Evolutionary conservation across 768 basidiomycete genomes (phyloP).

Genomic region (Galerina marginata): DNA sequence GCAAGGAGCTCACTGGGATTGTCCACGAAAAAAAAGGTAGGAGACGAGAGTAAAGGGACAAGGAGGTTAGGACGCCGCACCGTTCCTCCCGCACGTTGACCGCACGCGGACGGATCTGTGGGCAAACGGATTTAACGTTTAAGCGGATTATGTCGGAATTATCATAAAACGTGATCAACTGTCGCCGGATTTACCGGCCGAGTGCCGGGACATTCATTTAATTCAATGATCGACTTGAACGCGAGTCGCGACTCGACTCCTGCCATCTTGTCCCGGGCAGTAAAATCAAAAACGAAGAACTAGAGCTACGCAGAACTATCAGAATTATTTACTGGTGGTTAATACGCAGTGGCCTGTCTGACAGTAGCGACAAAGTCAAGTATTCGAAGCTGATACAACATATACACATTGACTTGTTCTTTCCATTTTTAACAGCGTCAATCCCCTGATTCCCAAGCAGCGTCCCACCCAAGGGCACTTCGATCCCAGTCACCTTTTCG

Average conservation of each 20-base stretch:
- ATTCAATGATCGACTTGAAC: no score
- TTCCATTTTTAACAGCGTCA: not conserved
- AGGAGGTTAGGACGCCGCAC: not conserved
- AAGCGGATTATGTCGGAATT: not conserved
- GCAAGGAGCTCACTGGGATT: not conserved
- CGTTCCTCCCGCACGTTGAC: not conserved
- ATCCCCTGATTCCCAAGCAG: slow-evolving; percentile 48
- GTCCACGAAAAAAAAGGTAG: slow-evolving; percentile 1
- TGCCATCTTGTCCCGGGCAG: no score
- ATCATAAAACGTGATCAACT: no score
- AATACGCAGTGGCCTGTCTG: no score
- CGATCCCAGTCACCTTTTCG: slow-evolving; percentile 60
- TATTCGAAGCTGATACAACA: no score
- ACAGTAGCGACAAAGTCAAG: no score
- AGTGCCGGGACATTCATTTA: not conserved
- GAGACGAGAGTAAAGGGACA: slow-evolving; percentile 4
- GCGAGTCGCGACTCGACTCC: no score
- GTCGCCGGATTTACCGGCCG: no score
- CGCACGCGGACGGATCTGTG: slow-evolving; percentile 20
- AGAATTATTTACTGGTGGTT: no score
- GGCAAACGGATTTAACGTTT: slow-evolving; percentile 16
- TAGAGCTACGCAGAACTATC: no score
- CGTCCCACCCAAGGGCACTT: slow-evolving; percentile 65
- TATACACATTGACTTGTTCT: no score
- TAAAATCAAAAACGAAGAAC: no score